phyloP scores from a whole-genome alignment of 2,329 filamentous ascomycete genomes.

The Fusarium oxysporum region DNA sequence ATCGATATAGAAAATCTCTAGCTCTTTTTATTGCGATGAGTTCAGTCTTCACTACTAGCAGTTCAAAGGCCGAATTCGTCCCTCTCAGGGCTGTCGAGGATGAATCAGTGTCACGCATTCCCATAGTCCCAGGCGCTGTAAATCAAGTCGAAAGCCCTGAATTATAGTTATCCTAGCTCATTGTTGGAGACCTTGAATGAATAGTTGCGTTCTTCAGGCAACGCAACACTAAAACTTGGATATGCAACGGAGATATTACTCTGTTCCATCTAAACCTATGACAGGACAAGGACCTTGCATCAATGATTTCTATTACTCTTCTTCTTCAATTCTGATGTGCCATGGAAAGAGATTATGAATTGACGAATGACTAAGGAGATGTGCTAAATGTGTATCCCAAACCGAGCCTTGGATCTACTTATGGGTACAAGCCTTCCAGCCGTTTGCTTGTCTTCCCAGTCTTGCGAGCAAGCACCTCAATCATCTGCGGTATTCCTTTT shows the following conservation, averaged over 20 bases:
- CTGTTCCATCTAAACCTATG: not conserved
- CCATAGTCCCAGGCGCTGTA: rapidly evolving
- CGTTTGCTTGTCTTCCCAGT: not conserved
- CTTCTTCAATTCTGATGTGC: rapidly evolving
- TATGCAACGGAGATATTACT: not conserved
- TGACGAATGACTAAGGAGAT: rapidly evolving
- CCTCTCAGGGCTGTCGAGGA: not conserved
- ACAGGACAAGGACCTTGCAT: rapidly evolving
- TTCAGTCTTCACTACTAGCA: not conserved
- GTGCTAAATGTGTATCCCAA: not conserved
- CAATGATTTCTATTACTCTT: rapidly evolving
- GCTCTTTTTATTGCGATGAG: rapidly evolving
- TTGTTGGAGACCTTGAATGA: rapidly evolving
- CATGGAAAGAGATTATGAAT: not conserved
- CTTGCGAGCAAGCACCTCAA: not conserved
- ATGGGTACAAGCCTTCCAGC: not conserved
- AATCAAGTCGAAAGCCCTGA: too few species aligned
- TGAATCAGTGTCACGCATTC: not conserved
- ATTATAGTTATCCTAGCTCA: rapidly evolving
- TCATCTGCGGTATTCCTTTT: slow-evolving; percentile 7
- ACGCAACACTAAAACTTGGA: rapidly evolving
- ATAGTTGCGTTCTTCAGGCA: rapidly evolving
- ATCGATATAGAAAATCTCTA: too few species aligned
- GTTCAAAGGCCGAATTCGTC: rapidly evolving
- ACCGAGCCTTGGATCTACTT: not conserved